phyloP scores from a whole-genome alignment of 2,329 filamentous ascomycete genomes.

The Penicillium oxalicum region DNA sequence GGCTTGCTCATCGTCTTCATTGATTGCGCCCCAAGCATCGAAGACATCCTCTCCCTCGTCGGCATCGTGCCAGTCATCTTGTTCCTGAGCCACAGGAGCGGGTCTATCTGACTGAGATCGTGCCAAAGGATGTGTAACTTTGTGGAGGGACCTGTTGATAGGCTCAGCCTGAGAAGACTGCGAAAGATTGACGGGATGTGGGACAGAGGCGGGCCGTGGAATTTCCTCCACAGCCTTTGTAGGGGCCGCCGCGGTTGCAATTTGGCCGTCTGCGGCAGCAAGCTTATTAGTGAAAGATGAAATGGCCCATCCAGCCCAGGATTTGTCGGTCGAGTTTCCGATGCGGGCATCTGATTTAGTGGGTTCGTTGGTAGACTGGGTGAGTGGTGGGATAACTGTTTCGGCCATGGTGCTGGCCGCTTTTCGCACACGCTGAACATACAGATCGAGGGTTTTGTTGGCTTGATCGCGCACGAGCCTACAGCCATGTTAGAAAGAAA shows the following conservation, averaged over 20 bases:
- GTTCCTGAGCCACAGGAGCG: constrained; percentile 41
- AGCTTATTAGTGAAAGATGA: constrained; percentile 97
- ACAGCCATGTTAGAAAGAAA: constrained; percentile 3
- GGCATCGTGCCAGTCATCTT: constrained; percentile 42
- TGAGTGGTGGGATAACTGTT: constrained; percentile 63
- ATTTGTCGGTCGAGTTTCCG: constrained; percentile 65
- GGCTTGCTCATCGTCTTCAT: constrained; percentile 47
- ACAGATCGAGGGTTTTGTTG: constrained; percentile 80
- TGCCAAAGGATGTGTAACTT: constrained; percentile 25
- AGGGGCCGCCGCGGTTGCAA: constrained; percentile 56
- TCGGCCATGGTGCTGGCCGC: constrained; percentile 73
- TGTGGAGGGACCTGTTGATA: constrained; percentile 21
- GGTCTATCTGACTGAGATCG: constrained; percentile 39
- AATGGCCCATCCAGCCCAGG: constrained; percentile 96
- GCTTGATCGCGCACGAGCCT: constrained; percentile 81
- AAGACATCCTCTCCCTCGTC: constrained; percentile 58
- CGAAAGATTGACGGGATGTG: constrained; percentile 35
- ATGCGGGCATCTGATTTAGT: constrained; percentile 60
- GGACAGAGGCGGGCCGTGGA: constrained; percentile 45
- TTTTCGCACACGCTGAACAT: constrained; percentile 76
- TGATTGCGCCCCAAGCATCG: constrained; percentile 68
- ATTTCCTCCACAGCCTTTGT: constrained; percentile 39
- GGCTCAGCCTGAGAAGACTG: constrained; percentile 21
- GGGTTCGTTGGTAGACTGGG: constrained; percentile 44
- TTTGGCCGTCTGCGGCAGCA: constrained; percentile 76